These are phyloP conservation scores for Dothiorella sarmentorum DNA, from an alignment of 2,329 filamentous ascomycete genomes.

Conservation along the genomic window DNA sequence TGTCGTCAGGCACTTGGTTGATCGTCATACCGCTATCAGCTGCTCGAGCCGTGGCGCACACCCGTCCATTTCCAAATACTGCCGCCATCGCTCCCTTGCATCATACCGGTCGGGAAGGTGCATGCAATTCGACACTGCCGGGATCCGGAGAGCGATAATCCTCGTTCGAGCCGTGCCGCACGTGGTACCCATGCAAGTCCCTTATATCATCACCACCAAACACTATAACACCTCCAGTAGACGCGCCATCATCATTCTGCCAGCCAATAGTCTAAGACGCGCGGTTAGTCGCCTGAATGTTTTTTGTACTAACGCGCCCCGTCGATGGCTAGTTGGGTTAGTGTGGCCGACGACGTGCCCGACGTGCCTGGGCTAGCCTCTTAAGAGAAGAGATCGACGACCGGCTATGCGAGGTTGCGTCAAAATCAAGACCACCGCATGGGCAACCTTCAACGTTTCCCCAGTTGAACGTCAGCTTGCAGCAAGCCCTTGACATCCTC, in stretches of 20 bases:
- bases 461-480: not conserved
- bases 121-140: not conserved
- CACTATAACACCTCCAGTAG: not conserved
- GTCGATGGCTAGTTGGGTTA: not conserved
- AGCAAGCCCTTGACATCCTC: not conserved
- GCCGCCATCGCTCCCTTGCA: conserved; percentile 10
- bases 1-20: conserved; percentile 3
- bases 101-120: conserved; percentile 1
- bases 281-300: not conserved
- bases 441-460: not conserved
- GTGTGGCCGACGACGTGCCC: not conserved
- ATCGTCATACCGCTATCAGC: not conserved
- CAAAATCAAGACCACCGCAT: not conserved
- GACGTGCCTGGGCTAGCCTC: not conserved
- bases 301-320: not conserved
- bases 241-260: conserved; percentile 1
- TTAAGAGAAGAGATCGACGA: conserved; percentile 3
- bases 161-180: not conserved
- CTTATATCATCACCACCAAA: not conserved
- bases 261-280: not conserved
- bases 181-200: conserved; percentile 2
- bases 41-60: conserved; percentile 2
- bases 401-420: conserved; percentile 5
- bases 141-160: not conserved
- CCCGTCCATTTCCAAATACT: not conserved